These are phyloP conservation scores for Podosphaera xanthii DNA, from an alignment of 2,329 filamentous ascomycete species.

Conservation along the genomic window DNA sequence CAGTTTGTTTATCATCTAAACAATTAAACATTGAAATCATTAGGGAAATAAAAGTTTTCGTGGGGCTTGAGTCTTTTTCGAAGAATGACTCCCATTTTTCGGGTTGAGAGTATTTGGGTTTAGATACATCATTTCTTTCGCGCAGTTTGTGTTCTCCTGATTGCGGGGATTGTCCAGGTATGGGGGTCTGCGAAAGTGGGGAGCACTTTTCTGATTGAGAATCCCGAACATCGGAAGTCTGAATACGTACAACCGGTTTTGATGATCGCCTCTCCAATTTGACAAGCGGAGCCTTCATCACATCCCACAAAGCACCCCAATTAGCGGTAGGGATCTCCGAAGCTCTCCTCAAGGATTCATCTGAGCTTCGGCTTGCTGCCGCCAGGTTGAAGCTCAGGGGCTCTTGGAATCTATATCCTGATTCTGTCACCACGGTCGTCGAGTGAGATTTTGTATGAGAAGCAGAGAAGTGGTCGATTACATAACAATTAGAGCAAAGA, in stretches of 20 bases:
- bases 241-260: not conserved
- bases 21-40: constrained; percentile 1
- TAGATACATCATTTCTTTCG: constrained; percentile 14
- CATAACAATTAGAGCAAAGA: constrained; percentile 12
- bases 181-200: not conserved
- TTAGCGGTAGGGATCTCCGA: constrained; percentile 10
- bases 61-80: constrained; percentile 4
- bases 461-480: constrained; percentile 7
- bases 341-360: not conserved
- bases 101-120: constrained; percentile 6
- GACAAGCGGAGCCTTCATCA: constrained; percentile 9
- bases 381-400: constrained; percentile 5
- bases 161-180: constrained; percentile 5
- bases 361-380: not conserved
- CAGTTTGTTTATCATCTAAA: constrained; percentile 2
- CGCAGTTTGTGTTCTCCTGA: constrained; percentile 1
- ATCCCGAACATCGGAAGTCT: not conserved
- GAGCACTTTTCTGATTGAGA: not conserved
- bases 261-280: constrained; percentile 3
- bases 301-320: constrained; percentile 11
- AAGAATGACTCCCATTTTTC: constrained; percentile 10
- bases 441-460: constrained; percentile 6
- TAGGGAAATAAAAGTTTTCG: constrained; percentile 1
- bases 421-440: constrained; percentile 7
- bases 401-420: constrained; percentile 5